Evolutionary conservation across 257 asterid species (phyloP).

Genomic region (Primulina tabacum): DNA sequence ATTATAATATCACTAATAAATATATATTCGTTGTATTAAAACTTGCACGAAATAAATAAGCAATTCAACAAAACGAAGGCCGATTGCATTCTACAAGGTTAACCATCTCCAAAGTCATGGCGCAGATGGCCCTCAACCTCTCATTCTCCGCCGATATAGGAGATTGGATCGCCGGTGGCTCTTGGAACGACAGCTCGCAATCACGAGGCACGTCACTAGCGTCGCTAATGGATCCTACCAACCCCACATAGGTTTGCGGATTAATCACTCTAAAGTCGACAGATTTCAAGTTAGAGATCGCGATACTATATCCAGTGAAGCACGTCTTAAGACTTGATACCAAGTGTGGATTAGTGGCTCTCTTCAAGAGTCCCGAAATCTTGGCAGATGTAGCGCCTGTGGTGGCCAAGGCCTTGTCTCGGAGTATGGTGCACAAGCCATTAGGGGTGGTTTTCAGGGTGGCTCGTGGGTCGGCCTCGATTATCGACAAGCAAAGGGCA

Average conservation of each 20-base stretch:
- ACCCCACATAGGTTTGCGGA: not conserved
- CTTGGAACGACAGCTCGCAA: slow-evolving; percentile 11
- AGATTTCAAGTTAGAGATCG: not conserved
- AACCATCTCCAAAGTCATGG: not conserved
- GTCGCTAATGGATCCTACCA: not conserved
- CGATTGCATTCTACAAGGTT: not conserved
- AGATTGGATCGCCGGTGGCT: slow-evolving; percentile 3
- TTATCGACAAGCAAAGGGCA: slow-evolving; percentile 1
- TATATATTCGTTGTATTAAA: no score
- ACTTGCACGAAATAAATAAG: no score
- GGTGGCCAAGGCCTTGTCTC: not conserved
- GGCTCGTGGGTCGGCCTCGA: slow-evolving; percentile 8
- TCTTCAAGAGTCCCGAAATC: not conserved
- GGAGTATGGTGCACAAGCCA: slow-evolving; percentile 11
- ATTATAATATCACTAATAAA: no score
- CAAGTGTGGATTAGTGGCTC: not conserved
- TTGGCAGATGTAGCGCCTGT: not conserved
- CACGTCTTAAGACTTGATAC: not conserved
- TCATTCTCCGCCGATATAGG: slow-evolving; percentile 1
- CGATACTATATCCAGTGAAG: not conserved
- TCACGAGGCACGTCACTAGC: not conserved
- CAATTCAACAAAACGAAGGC: not conserved
- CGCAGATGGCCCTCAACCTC: not conserved
- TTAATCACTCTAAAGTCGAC: not conserved
- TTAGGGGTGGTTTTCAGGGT: slow-evolving; percentile 10